phyloP scores from a whole-genome alignment of 2,329 filamentous ascomycete genomes.

The Colletotrichum acutatum region DNA sequence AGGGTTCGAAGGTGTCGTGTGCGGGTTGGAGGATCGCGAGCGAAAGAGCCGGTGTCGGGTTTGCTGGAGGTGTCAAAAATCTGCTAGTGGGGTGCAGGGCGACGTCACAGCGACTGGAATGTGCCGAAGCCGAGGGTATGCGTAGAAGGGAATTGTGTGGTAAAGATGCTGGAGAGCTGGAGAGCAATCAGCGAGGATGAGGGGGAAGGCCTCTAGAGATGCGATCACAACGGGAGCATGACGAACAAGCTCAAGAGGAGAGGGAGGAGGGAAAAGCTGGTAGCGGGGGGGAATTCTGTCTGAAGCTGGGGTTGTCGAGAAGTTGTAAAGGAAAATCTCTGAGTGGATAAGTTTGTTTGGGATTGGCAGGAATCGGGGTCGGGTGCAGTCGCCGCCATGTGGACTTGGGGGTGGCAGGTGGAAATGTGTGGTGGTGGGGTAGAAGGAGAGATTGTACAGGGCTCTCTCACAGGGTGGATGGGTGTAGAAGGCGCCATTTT shows the following conservation, averaged over 20 bases:
- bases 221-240: conserved; percentile 34
- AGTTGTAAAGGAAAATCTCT: conserved; percentile 36
- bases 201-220: conserved; percentile 28
- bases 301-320: conserved; percentile 36
- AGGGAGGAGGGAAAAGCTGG: conserved; percentile 11
- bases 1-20: conserved; percentile 19
- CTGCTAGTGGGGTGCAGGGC: conserved; percentile 35
- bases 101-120: conserved; percentile 33
- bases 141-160: conserved; percentile 5
- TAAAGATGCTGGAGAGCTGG: conserved; percentile 8
- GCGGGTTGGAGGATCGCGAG: conserved; percentile 30
- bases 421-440: conserved; percentile 29
- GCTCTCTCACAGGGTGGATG: conserved; percentile 7
- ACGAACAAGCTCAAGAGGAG: conserved; percentile 26
- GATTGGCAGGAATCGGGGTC: conserved; percentile 31
- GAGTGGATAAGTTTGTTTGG: conserved; percentile 36
- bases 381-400: conserved; percentile 32
- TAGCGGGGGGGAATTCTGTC: conserved; percentile 13
- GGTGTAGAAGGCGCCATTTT: conserved; percentile 9
- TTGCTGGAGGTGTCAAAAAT: conserved; percentile 35
- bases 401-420: conserved; percentile 22
- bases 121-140: conserved; percentile 32
- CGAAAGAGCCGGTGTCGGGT: conserved; percentile 34
- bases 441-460: not conserved
- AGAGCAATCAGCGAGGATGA: conserved; percentile 16